Base-by-base conservation (phyloP, 345 rosid genomes). In the Gossypium longicalyx region DNA sequence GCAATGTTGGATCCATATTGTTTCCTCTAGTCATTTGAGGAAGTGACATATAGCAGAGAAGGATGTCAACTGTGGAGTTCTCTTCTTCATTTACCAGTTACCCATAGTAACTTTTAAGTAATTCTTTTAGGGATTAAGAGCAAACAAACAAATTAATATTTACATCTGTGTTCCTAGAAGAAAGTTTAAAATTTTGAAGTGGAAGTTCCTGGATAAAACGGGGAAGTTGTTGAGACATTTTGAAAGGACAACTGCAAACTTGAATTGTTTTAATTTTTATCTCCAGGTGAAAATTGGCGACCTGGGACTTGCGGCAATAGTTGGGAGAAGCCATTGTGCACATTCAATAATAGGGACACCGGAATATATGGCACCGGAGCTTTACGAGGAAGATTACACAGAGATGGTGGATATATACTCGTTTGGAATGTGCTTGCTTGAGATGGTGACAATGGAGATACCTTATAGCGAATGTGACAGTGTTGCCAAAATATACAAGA, bases 311-410 rank as follows among this genome's bases (percentile, higher is more conserved):
- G 90, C 93, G 48, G 86, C 93, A 65, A 79, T 86, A 59, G 88
- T 86, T 60, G 93, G 90, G 47, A 83, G 76, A 81, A 89, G 87
- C 77, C 91, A 87, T 51, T 82, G 71, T 44, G 91, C 91, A 1
- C 93, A 89, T 80, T 85, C 93, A 19, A 72, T 86, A 74, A 60
- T 89, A 17, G 93, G 91, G 63, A 89, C 91, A 41, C 90, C 91
- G 34, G 93, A 89, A 77, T 89, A 73, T 43, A 89, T 87, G 93
- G 91, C 91, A 67, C 93, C 91, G 1, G 93, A 87, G 84, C 82
- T 89, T 54, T 87, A 83, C 3, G 93, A 87, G 71, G 93, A 89
- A 80, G 90, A 89, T 76, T 89, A 89, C 86, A 87, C 93, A 1
- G 91, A 89, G 80, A 77, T 80, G 80, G 90, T 89, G 61, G 91